A percentile compares a stretch with the other conserved stretches of the same genome.
phyloP scores from a whole-genome alignment of 164 flowering plant genomes.

The Berberis vulgaris region DNA sequence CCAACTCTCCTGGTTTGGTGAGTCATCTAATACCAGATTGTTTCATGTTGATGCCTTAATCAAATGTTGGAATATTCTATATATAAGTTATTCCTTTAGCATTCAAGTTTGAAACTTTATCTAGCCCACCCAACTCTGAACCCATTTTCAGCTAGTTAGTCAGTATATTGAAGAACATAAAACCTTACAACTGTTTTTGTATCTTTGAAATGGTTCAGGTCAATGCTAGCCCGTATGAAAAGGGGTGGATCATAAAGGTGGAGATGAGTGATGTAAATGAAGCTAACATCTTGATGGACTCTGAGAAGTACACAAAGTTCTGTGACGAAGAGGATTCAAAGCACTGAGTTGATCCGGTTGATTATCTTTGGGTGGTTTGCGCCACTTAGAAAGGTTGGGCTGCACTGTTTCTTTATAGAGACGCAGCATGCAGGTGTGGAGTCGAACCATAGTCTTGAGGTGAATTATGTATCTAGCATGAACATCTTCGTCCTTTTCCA shows the following conservation, averaged over 20 bases:
- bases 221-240: slow-evolving; percentile 73
- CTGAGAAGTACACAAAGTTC: slow-evolving; percentile 72
- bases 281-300: slow-evolving; percentile 54
- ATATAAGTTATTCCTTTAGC: neutral
- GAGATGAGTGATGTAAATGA: slow-evolving; percentile 51
- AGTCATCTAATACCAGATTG: slow-evolving; percentile 18
- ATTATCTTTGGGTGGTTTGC: neutral
- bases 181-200: too few relatives aligned
- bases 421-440: too few relatives aligned
- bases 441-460: too few relatives aligned
- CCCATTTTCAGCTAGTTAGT: too few relatives aligned
- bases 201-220: slow-evolving; percentile 33
- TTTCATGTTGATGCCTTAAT: neutral
- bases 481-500: too few relatives aligned
- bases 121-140: neutral
- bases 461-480: too few relatives aligned
- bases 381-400: too few relatives aligned
- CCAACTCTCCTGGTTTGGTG: slow-evolving; percentile 71
- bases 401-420: too few relatives aligned
- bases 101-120: too few relatives aligned
- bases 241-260: slow-evolving; percentile 95
- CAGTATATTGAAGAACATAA: neutral
- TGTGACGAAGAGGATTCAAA: slow-evolving; percentile 87
- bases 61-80: neutral
- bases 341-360: slow-evolving; percentile 25